Evolutionary conservation across 2,329 filamentous ascomycete genomes (phyloP), one percentile per base, ranked within the genome.

Genomic region (Aureobasidium zeae): DNA sequence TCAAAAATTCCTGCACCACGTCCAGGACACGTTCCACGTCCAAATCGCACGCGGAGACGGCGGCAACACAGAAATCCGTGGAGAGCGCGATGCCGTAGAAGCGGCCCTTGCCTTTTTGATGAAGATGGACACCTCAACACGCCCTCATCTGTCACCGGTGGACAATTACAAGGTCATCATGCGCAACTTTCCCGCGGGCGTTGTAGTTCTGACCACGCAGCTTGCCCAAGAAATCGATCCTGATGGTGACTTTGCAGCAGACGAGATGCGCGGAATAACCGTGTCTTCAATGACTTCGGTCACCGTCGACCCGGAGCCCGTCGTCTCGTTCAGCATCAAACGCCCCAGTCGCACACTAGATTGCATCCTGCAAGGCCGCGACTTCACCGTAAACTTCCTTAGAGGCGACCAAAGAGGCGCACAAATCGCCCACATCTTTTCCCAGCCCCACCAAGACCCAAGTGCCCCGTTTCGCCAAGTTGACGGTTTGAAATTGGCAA

Each of bases 211-310:
- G 31, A 44, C 39, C n/a, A 29, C 22, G 11, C 15, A 13, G 4
- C 10, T n/a, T 19, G 15, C 10, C 13, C 26, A 20, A n/a, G 13
- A 28, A 20, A 5, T 6, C 31, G 6, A 6, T 5, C 15, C 15
- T 13, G 22, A 16, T 5, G 16, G 13, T 32, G 7, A 16, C 5
- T 17, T 26, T n/a, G 16, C 7, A 4, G 17, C n/a, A 7, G 12
- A 24, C 3, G 21, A 34, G 47, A 66, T 64, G 49, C 63, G 67
- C 25, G 74, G 70, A 30, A 73, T 77, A 52, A 77, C 74, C 7
- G 71, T 80, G 22, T 80, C 77, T 3, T 79, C 76, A 1, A 72
- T 81, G 58, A 77, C 63, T 48, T 75, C 74, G 3, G 72, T 80
- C 11, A 70, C 73, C 0, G 60, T 80, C 3, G 55, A 64, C 21